A percentile compares a stretch with the other conserved stretches of the same genome.
Evolutionary conservation across 2,329 filamentous ascomycete species (phyloP).

Genomic region (Teratosphaeria nubilosa): DNA sequence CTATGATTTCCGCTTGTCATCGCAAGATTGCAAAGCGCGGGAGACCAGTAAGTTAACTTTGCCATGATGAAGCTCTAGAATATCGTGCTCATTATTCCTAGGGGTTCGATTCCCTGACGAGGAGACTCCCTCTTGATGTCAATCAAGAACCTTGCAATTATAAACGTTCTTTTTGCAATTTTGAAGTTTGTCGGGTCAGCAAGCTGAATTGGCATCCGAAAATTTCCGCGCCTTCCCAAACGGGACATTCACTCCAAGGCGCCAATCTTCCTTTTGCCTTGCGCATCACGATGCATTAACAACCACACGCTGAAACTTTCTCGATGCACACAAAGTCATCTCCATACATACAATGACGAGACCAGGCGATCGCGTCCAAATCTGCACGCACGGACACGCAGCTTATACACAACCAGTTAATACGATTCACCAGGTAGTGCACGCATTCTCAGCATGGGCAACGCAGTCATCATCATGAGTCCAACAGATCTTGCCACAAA

Average conservation of each 20-base stretch:
- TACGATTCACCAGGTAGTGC: no score
- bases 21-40: neutral
- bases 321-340: no score
- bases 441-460: no score
- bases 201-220: neutral
- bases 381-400: no score
- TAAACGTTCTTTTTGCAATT: neutral
- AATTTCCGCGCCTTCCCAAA: neutral
- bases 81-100: neutral
- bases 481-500: no score
- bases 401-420: no score
- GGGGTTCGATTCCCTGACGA: neutral
- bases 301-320: no score
- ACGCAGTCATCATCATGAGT: no score
- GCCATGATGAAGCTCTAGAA: neutral
- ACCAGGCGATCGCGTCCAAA: no score
- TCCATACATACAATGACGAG: no score
- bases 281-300: no score
- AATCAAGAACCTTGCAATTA: neutral
- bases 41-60: neutral
- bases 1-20: constrained; percentile 29
- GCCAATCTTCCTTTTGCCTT: no score
- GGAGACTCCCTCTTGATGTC: neutral
- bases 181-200: neutral
- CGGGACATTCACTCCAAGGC: neutral